Evolutionary conservation across 495 filamentous ascomycete species (phyloP).

Genomic region (Barbatosphaeria neglecta): DNA sequence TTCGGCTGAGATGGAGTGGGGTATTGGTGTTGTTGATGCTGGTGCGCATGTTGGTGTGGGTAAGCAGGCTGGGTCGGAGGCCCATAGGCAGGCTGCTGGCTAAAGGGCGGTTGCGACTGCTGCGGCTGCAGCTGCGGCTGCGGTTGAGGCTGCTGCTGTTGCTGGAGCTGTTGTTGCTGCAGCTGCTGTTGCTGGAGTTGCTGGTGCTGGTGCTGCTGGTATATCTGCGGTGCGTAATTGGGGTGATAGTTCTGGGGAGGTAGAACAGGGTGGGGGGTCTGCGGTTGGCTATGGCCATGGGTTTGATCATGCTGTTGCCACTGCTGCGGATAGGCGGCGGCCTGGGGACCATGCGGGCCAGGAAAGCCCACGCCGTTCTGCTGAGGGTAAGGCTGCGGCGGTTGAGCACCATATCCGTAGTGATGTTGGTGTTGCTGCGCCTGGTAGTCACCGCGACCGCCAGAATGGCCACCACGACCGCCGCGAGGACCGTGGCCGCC

Average conservation of each 20-base stretch:
- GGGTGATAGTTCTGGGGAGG: constrained; percentile 37
- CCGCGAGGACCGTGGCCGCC: constrained; percentile 15
- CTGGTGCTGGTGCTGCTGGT: constrained; percentile 15
- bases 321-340: constrained; percentile 6
- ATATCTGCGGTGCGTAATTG: constrained; percentile 40
- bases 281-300: constrained; percentile 12
- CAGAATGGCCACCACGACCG: constrained; percentile 21
- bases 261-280: constrained; percentile 18
- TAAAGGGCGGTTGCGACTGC: constrained; percentile 5
- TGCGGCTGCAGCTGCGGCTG: constrained; percentile 5
- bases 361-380: constrained; percentile 9
- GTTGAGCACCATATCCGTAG: constrained; percentile 15
- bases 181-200: constrained; percentile 11
- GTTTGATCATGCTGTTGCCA: constrained; percentile 15
- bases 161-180: constrained; percentile 18
- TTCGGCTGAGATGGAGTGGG: constrained; percentile 17
- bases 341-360: constrained; percentile 12
- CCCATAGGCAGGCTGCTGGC: constrained; percentile 14
- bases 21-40: constrained; percentile 17
- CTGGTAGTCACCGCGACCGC: constrained; percentile 26
- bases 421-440: constrained; percentile 5
- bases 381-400: constrained; percentile 11
- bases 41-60: constrained; percentile 5
- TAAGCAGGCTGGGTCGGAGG: constrained; percentile 15
- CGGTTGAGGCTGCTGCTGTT: constrained; percentile 5